Base-by-base conservation (phyloP, 345 rosid species). In the Microcos paniculata region DNA sequence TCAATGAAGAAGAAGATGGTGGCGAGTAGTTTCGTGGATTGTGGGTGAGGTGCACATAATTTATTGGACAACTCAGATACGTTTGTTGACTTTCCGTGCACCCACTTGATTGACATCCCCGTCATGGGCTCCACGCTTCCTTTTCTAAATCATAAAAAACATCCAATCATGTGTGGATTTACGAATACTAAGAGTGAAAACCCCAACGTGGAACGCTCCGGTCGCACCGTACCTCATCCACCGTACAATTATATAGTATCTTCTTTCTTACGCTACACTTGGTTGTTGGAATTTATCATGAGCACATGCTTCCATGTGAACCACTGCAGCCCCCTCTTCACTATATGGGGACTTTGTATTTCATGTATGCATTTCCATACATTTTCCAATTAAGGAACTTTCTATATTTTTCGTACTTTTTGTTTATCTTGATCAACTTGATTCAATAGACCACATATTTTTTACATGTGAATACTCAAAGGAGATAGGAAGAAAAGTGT, bases 71-170 rank as follows among this genome's bases (percentile, higher is more conserved):
- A 67, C 30, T 74, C 53, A 33, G 83, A 80, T 80, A 86, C 83
- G 70, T 69, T 68, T 19, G 77, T 82, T 84, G 94, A 87, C 89
- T 85, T 86, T 75, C 71, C 58, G 72, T 77, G 77, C 74, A 78
- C 13, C 62, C 68, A 26, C 23, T 46, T 9, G 55, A 46, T 67
- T 26, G 56, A 46, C 71, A 24, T 45, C 18, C 30, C 13, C 6
- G 13, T 9, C 38, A 26, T 24, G 70, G 40, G 40, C 2, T 35
- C 40, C 40, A 35, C 6, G 40, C 40, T 35, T 35, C 6, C 5
- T 35, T 18, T 68, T 19, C 43, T 28, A 28, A 23, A 2, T 13
- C 12, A 64, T 40, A 35, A 35, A 6, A n/a, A 26, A 56, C 35
- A 45, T 49, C 49, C 46, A 49, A 40, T 70, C 30, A 55, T 48